A percentile compares a stretch with the other conserved stretches of the same genome.
phyloP scores from a whole-genome alignment of 2,329 filamentous ascomycete genomes.

The Penicillium sp. region DNA sequence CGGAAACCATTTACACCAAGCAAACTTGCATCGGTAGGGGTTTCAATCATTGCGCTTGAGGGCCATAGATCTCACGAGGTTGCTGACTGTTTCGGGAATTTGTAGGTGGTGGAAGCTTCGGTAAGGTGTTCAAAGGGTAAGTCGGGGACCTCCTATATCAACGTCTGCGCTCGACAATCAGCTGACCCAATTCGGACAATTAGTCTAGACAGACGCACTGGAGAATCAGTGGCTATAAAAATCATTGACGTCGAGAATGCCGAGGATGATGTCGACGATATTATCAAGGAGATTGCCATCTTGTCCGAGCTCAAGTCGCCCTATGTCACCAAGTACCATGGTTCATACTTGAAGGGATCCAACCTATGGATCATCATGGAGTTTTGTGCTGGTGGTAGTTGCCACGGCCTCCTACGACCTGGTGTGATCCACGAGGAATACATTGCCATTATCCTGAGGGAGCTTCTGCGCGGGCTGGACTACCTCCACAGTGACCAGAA shows the following conservation, averaged over 20 bases:
- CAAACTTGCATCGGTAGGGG: constrained; percentile 72
- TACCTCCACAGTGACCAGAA: constrained; percentile 95
- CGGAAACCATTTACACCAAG: constrained; percentile 85
- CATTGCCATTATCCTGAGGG: constrained; percentile 87
- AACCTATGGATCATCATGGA: constrained; percentile 99
- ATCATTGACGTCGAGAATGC: constrained; percentile 98
- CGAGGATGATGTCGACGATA: constrained; percentile 98
- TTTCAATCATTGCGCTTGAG: not conserved
- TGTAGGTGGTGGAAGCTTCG: constrained; percentile 87
- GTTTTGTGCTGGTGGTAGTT: constrained; percentile 93
- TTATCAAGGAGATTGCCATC: constrained; percentile 97
- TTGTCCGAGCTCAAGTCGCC: constrained; percentile 90
- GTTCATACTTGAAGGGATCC: constrained; percentile 89
- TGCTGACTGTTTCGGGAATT: not conserved
- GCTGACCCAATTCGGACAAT: constrained; percentile 7
- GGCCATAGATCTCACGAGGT: not conserved
- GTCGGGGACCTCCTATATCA: constrained; percentile 15
- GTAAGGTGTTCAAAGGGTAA: constrained; percentile 96
- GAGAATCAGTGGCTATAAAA: constrained; percentile 93
- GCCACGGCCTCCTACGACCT: constrained; percentile 89
- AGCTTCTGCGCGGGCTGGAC: constrained; percentile 79
- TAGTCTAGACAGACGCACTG: constrained; percentile 87
- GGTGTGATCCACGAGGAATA: constrained; percentile 87
- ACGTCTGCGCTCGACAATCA: not conserved
- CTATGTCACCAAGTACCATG: constrained; percentile 95